A percentile compares a stretch with the other conserved stretches of the same genome.
These are phyloP conservation scores for Endothia cerciana DNA, from an alignment of 2,329 filamentous ascomycete species.

Conservation along the genomic window DNA sequence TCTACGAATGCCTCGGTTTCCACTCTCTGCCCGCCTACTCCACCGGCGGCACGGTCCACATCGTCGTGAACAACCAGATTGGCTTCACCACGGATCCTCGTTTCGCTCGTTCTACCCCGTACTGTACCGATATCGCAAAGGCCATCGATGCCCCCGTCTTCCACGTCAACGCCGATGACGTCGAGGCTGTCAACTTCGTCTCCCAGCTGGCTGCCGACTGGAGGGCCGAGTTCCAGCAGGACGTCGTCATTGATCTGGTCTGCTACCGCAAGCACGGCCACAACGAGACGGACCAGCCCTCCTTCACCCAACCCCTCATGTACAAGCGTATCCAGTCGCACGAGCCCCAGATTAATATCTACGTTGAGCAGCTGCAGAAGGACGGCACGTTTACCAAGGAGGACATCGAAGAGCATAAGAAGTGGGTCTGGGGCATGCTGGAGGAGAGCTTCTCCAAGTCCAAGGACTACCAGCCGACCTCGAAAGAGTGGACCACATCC, in stretches of 20 bases:
- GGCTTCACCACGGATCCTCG: conserved; percentile 98
- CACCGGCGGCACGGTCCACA: conserved; percentile 93
- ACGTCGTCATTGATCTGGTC: conserved; percentile 96
- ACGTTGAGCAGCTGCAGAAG: conserved; percentile 85
- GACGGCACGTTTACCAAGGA: conserved; percentile 97
- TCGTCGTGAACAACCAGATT: conserved; percentile 99
- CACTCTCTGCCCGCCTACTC: conserved; percentile 94
- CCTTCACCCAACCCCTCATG: conserved; percentile 99
- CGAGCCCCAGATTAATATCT: conserved; percentile 84
- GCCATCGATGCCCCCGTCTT: conserved; percentile 98
- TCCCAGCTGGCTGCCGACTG: conserved; percentile 97
- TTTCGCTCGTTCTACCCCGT: conserved; percentile 94
- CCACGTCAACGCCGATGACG: conserved; percentile 98
- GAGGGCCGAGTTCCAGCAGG: conserved; percentile 98
- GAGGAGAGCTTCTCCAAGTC: conserved; percentile 97
- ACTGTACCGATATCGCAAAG: conserved; percentile 99
- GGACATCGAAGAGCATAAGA: conserved; percentile 98
- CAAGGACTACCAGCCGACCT: conserved; percentile 95
- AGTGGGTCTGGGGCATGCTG: conserved; percentile 99
- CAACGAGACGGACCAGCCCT: conserved; percentile 99
- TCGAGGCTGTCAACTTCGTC: conserved; percentile 97
- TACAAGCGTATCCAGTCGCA: conserved; percentile 96
- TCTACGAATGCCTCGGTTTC: conserved; percentile 99
- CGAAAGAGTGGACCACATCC: conserved; percentile 97
- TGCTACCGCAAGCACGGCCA: conserved; percentile 99